A percentile compares a stretch with the other conserved stretches of the same genome.
Evolutionary conservation across 1,139 yeast species (phyloP).

Genomic region (Blastobotrys serpentis): DNA sequence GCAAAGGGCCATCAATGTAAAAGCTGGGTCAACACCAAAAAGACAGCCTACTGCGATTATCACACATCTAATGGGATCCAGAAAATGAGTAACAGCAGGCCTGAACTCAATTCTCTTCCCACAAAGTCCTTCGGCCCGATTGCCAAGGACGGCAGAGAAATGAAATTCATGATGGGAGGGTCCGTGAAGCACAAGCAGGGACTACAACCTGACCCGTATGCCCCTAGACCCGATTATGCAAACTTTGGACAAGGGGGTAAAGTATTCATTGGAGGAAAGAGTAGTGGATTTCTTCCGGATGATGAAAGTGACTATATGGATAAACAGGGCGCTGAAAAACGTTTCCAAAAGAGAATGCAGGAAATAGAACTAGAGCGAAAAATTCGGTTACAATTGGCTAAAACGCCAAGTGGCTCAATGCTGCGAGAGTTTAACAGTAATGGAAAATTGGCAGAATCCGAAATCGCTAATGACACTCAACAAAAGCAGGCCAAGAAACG

Average conservation of each 20-base stretch:
- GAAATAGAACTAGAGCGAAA: conserved; percentile 29
- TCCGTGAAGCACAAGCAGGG: conserved; percentile 16
- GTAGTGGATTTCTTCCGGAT: not conserved
- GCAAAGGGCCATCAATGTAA: conserved; percentile 54
- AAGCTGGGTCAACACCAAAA: conserved; percentile 55
- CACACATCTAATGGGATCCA: conserved; percentile 64
- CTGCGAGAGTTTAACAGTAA: conserved; percentile 31
- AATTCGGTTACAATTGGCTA: conserved; percentile 32
- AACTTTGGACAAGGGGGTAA: conserved; percentile 16
- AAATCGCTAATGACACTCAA: conserved; percentile 35
- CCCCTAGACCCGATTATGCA: conserved; percentile 18
- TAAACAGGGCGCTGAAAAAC: conserved; percentile 10
- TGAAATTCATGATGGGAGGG: conserved; percentile 38
- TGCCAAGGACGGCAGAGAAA: conserved; percentile 34
- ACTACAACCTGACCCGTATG: conserved; percentile 22
- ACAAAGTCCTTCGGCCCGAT: conserved; percentile 33
- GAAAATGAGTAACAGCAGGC: conserved; percentile 43
- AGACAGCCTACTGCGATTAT: conserved; percentile 61
- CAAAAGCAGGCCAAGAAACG: conserved; percentile 33
- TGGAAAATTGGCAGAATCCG: conserved; percentile 35
- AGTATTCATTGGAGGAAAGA: conserved; percentile 20
- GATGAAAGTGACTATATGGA: conserved; percentile 3
- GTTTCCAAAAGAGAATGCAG: conserved; percentile 19
- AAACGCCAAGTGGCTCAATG: conserved; percentile 34
- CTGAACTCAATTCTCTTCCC: conserved; percentile 58